Percentiles rank a stretch among this genome's conserved stretches.
phyloP scores from a whole-genome alignment of 1,139 yeast genomes.

The Sugiyamaella sp. region DNA sequence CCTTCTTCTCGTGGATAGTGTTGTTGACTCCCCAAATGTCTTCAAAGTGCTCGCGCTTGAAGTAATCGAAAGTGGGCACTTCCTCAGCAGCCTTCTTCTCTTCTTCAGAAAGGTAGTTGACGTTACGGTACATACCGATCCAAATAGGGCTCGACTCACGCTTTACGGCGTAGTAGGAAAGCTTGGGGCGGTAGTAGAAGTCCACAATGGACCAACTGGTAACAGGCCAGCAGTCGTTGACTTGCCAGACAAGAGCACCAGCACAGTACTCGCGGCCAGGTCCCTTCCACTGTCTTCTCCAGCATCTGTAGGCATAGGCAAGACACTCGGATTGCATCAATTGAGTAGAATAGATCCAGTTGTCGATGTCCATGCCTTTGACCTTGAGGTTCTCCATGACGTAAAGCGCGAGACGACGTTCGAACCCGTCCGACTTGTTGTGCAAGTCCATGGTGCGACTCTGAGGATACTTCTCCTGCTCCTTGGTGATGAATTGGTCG shows the following conservation, averaged over 20 bases:
- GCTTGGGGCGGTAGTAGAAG: constrained; percentile 47
- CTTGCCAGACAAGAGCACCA: constrained; percentile 55
- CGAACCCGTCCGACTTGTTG: constrained; percentile 49
- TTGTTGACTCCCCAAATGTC: constrained; percentile 53
- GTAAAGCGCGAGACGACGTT: constrained; percentile 49
- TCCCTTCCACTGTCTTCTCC: constrained; percentile 53
- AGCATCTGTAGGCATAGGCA: constrained; percentile 50
- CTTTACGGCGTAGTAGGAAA: constrained; percentile 51
- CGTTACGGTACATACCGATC: constrained; percentile 46
- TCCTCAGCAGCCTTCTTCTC: constrained; percentile 21
- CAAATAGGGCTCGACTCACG: constrained; percentile 47
- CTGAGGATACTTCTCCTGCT: constrained; percentile 47
- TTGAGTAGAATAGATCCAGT: constrained; percentile 54
- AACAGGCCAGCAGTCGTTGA: constrained; percentile 57
- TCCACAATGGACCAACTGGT: constrained; percentile 53
- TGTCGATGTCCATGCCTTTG: constrained; percentile 41
- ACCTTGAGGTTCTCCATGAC: constrained; percentile 50
- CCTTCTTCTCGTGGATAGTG: constrained; percentile 35
- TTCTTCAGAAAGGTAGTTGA: constrained; percentile 21
- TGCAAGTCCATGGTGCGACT: constrained; percentile 47
- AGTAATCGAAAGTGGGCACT: constrained; percentile 22
- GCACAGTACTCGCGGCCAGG: constrained; percentile 44
- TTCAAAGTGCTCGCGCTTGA: constrained; percentile 23
- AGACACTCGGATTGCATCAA: constrained; percentile 55
- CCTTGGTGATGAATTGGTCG: constrained; percentile 42